Evolutionary conservation across 306 rosid species (phyloP).

Genomic region (Biancaea sappan): DNA sequence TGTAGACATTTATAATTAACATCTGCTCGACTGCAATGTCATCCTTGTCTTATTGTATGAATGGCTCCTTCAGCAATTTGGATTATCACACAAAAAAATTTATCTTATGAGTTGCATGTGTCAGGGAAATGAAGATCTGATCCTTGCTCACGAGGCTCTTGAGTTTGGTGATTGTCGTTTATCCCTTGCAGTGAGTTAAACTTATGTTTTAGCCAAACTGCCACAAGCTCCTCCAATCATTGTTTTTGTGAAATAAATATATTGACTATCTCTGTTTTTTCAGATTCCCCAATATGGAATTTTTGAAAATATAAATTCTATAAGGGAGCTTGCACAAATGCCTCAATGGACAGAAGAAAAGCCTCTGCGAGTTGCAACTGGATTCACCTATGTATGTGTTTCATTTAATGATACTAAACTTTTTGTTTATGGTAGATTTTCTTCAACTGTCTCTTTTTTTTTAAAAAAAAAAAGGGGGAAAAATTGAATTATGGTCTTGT

Average conservation of each 20-base stretch:
- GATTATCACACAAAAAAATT: neutral
- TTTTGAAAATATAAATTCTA: slow-evolving; percentile 82
- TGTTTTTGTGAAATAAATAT: slow-evolving; percentile 1
- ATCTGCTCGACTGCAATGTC: neutral
- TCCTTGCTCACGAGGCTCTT: slow-evolving; percentile 84
- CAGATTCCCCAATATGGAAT: slow-evolving; percentile 92
- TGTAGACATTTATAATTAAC: neutral
- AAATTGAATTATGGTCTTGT: slow-evolving; percentile 18
- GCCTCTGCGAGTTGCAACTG: slow-evolving; percentile 95
- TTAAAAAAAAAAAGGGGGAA: neutral
- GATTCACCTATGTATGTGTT: slow-evolving; percentile 74
- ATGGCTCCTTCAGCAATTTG: neutral
- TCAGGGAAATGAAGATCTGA: slow-evolving; percentile 79
- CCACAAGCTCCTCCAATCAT: neutral
- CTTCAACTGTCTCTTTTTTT: neutral
- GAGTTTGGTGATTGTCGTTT: slow-evolving; percentile 85
- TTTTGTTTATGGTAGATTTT: neutral
- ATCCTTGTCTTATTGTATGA: neutral
- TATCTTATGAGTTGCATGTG: slow-evolving; percentile 26
- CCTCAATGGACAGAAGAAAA: slow-evolving; percentile 80
- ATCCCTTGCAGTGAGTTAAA: slow-evolving; percentile 78
- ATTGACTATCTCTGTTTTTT: slow-evolving; percentile 25
- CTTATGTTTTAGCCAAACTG: neutral
- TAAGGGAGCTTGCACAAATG: slow-evolving; percentile 79
- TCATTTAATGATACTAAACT: neutral